A percentile compares a stretch with the other conserved stretches of the same genome.
Evolutionary conservation across 345 rosid genomes (phyloP).

Genomic region (Lagerstroemia speciosa): DNA sequence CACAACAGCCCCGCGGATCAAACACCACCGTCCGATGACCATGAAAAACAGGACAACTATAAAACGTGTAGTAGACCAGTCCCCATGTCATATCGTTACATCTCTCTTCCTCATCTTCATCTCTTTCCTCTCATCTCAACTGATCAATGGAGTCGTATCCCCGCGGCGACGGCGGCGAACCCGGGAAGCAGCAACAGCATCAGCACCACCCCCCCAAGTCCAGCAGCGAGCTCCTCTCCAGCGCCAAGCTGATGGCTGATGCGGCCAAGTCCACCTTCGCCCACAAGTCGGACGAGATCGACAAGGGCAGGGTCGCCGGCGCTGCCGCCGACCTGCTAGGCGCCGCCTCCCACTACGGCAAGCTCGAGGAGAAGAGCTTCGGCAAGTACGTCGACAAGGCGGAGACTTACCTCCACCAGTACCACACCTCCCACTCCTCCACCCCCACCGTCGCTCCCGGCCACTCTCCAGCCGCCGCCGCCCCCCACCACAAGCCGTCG

Average conservation of each 20-base stretch:
- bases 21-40: background rate
- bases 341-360: slow-evolving; percentile 59
- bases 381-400: slow-evolving; percentile 71
- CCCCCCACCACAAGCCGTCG: slow-evolving; percentile 1
- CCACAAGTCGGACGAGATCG: slow-evolving; percentile 35
- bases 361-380: slow-evolving; percentile 44
- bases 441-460: slow-evolving; percentile 10
- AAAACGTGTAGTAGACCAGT: background rate
- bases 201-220: slow-evolving; percentile 24
- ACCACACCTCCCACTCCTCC: slow-evolving; percentile 29
- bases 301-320: slow-evolving; percentile 47
- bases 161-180: background rate
- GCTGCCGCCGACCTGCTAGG: slow-evolving; percentile 51
- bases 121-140: background rate
- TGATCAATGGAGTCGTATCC: background rate
- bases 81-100: background rate
- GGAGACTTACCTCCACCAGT: slow-evolving; percentile 55
- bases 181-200: slow-evolving; percentile 7
- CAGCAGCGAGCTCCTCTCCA: slow-evolving; percentile 45
- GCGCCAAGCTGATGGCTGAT: slow-evolving; percentile 58
- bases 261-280: slow-evolving; percentile 41
- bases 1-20: background rate
- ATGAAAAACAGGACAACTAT: background rate
- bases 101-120: background rate
- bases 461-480: slow-evolving; percentile 6